These are phyloP conservation scores for Podaxis sp. DNA, from an alignment of 768 basidiomycete genomes.

Conservation along the genomic window DNA sequence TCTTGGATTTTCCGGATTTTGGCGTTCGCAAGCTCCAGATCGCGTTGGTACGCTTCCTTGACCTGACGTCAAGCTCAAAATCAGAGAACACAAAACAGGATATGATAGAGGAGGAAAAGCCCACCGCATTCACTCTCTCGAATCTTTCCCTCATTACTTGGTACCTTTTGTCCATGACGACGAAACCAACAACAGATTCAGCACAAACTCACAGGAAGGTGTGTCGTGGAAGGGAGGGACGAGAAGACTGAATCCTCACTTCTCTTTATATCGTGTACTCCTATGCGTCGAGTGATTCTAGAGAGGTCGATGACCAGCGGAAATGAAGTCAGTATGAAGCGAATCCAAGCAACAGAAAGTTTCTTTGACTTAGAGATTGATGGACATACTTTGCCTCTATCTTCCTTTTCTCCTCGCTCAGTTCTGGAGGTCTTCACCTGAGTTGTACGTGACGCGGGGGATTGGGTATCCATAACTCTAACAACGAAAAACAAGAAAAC, in stretches of 20 bases:
- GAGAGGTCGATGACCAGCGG: neutral
- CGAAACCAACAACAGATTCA: conserved; percentile 1
- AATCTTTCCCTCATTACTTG: conserved; percentile 12
- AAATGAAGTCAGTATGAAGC: neutral
- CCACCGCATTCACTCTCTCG: conserved; percentile 8
- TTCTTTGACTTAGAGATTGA: conserved; percentile 4
- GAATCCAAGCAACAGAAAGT: neutral
- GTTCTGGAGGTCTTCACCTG: neutral
- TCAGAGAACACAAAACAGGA: neutral
- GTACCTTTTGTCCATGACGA: conserved; percentile 5
- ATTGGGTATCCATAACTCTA: neutral
- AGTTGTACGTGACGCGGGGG: neutral
- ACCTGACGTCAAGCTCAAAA: neutral
- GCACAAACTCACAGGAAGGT: neutral
- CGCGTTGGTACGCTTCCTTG: conserved; percentile 4
- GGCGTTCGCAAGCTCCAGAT: conserved; percentile 7
- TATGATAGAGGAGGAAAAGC: neutral
- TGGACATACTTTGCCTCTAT: conserved; percentile 11
- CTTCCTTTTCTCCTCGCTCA: conserved; percentile 9
- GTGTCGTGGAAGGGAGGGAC: neutral
- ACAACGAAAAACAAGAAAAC: neutral
- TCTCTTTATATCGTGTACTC: conserved; percentile 14
- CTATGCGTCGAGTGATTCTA: conserved; percentile 5
- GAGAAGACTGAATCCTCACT: conserved; percentile 7
- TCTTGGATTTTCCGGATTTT: conserved; percentile 14